These are phyloP conservation scores for Cladophialophora yegresii DNA, from an alignment of 2,329 filamentous ascomycete species.

Conservation along the genomic window DNA sequence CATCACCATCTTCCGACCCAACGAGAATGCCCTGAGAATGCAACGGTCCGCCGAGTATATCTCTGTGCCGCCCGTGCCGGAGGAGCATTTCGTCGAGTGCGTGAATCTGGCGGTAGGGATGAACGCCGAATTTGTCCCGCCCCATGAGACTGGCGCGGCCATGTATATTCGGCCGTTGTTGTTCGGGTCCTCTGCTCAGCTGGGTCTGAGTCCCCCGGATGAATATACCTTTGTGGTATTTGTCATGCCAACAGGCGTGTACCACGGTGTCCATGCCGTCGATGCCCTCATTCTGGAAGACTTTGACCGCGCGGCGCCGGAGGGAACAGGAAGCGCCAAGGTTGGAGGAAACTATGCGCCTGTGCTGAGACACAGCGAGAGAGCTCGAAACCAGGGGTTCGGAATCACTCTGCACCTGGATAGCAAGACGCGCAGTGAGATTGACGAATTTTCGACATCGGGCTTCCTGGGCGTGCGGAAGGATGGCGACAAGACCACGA, in stretches of 20 bases:
- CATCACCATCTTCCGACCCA: slow-evolving; percentile 85
- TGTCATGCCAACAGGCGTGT: slow-evolving; percentile 88
- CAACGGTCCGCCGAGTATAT: slow-evolving; percentile 81
- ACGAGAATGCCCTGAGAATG: slow-evolving; percentile 80
- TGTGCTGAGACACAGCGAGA: slow-evolving; percentile 83
- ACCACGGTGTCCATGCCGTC: slow-evolving; percentile 87
- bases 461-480: slow-evolving; percentile 82
- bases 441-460: slow-evolving; percentile 95
- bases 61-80: slow-evolving; percentile 78
- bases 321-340: slow-evolving; percentile 89
- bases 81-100: slow-evolving; percentile 71
- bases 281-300: slow-evolving; percentile 84
- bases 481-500: slow-evolving; percentile 57
- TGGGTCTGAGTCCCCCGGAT: slow-evolving; percentile 82
- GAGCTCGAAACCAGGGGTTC: slow-evolving; percentile 73
- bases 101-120: slow-evolving; percentile 79
- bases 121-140: slow-evolving; percentile 89
- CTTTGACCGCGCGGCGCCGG: slow-evolving; percentile 90
- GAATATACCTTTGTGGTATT: slow-evolving; percentile 92
- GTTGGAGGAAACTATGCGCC: slow-evolving; percentile 95
- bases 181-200: slow-evolving; percentile 82
- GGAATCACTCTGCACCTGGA: slow-evolving; percentile 96
- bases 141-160: slow-evolving; percentile 81
- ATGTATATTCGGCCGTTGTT: slow-evolving; percentile 91
- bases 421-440: slow-evolving; percentile 75